Evolutionary conservation across 345 rosid genomes (phyloP).

Genomic region (Alliaria petiolata): DNA sequence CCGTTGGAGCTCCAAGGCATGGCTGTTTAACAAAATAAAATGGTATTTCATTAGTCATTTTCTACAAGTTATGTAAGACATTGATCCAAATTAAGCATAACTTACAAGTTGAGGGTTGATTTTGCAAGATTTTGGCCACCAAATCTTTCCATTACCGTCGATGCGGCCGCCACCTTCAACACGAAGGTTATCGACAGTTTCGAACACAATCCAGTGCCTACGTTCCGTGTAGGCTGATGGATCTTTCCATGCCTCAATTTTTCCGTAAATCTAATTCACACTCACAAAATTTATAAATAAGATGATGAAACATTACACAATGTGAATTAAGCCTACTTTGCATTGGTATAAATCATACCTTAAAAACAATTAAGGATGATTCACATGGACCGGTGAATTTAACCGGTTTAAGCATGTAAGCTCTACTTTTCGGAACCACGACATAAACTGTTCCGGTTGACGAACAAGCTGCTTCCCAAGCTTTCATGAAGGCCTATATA

Average conservation of each 20-base stretch:
- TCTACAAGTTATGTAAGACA: neutral
- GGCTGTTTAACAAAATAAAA: constrained; percentile 44
- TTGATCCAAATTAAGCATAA: neutral
- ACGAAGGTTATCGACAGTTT: constrained; percentile 45
- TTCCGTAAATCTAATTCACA: constrained; percentile 57
- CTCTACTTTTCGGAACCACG: constrained; percentile 48
- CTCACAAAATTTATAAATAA: neutral
- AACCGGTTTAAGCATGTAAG: constrained; percentile 55
- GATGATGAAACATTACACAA: neutral
- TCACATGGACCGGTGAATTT: constrained; percentile 82
- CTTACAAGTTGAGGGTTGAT: constrained; percentile 61
- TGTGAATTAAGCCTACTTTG: neutral
- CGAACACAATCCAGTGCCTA: constrained; percentile 57
- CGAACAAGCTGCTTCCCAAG: constrained; percentile 66
- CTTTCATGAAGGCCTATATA: constrained; percentile 62
- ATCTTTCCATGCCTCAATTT: constrained; percentile 51
- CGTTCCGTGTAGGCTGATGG: constrained; percentile 50
- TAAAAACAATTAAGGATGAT: constrained; percentile 48
- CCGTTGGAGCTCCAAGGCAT: constrained; percentile 80
- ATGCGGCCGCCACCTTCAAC: constrained; percentile 87
- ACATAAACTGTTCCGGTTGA: constrained; percentile 39
- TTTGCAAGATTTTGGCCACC: constrained; percentile 95
- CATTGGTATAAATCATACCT: constrained; percentile 39
- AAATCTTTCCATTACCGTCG: constrained; percentile 70
- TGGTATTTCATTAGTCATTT: neutral